Evolutionary conservation across 371 early-diverging fungal genomes (phyloP).

Genomic region (Zychaea mexicana): DNA sequence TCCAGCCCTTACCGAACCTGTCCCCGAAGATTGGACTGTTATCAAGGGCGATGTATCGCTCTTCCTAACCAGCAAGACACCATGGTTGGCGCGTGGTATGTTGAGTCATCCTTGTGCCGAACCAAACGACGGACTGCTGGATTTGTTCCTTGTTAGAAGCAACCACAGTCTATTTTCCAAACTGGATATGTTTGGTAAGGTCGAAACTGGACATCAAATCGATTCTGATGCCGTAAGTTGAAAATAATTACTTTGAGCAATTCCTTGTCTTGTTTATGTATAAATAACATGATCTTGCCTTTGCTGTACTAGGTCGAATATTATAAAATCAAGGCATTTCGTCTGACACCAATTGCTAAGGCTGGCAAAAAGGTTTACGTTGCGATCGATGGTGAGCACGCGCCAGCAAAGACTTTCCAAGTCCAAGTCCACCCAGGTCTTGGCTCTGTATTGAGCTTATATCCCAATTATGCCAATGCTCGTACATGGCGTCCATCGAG

Average conservation of each 20-base stretch:
- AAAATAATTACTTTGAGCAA: not conserved
- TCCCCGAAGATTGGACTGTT: conserved; percentile 53
- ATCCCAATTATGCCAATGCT: conserved; percentile 25
- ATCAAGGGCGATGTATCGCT: conserved; percentile 49
- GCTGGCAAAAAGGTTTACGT: conserved; percentile 48
- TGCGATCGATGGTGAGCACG: conserved; percentile 67
- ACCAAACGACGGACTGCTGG: conserved; percentile 62
- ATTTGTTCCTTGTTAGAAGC: conserved; percentile 54
- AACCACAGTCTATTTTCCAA: conserved; percentile 27
- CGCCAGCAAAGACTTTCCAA: conserved; percentile 59
- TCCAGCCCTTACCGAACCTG: conserved; percentile 39
- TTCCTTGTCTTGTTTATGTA: too few species aligned
- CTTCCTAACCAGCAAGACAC: conserved; percentile 58
- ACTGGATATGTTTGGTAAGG: conserved; percentile 45
- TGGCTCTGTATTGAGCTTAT: conserved; percentile 48
- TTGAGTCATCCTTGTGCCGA: conserved; percentile 58
- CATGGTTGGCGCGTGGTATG: conserved; percentile 56
- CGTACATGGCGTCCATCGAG: conserved; percentile 15
- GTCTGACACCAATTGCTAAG: conserved; percentile 49
- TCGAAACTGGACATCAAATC: conserved; percentile 59
- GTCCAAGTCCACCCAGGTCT: conserved; percentile 63
- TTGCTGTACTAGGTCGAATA: conserved; percentile 53
- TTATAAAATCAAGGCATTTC: conserved; percentile 62
- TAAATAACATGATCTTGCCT: too few species aligned
- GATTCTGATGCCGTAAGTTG: conserved; percentile 36